These are phyloP conservation scores for Scheffersomyces parashehatae DNA, from an alignment of 1,139 yeast species.

Conservation along the genomic window DNA sequence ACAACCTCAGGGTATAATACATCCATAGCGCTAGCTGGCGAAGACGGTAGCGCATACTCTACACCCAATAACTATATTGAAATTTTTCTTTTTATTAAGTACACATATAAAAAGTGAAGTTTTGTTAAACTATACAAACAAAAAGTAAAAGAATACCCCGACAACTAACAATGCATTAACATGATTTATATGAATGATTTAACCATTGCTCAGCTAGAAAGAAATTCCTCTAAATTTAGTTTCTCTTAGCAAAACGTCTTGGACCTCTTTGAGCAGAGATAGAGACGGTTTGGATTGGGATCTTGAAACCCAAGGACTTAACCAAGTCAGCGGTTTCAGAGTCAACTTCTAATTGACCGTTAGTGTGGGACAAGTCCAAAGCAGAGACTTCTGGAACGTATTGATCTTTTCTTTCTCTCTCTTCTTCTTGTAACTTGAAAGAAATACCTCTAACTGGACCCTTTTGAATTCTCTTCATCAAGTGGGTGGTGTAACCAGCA, in stretches of 20 bases:
- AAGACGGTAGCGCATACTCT: no score
- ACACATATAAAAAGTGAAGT: constrained; percentile 8
- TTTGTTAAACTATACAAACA: constrained; percentile 3
- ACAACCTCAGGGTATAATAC: no score
- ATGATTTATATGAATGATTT: neutral
- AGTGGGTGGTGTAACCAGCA: constrained; percentile 99
- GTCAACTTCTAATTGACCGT: constrained; percentile 97
- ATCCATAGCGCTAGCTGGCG: no score
- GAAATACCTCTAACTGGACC: constrained; percentile 99
- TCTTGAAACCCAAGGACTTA: constrained; percentile 93
- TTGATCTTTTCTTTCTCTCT: constrained; percentile 99
- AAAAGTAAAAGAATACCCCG: neutral
- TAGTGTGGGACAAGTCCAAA: constrained; percentile 95
- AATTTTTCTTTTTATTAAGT: constrained; percentile 5
- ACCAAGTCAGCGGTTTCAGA: constrained; percentile 97
- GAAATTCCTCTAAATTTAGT: constrained; percentile 43
- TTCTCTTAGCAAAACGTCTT: constrained; percentile 96
- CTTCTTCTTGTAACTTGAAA: constrained; percentile 99
- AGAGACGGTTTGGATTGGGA: constrained; percentile 88
- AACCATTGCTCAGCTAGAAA: neutral
- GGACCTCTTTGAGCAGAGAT: constrained; percentile 91
- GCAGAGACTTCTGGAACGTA: constrained; percentile 99
- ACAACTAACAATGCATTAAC: neutral
- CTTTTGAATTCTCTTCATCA: constrained; percentile 99
- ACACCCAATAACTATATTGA: no score